These are phyloP conservation scores for Trifolium repens DNA, from an alignment of 306 rosid species.

Conservation along the genomic window DNA sequence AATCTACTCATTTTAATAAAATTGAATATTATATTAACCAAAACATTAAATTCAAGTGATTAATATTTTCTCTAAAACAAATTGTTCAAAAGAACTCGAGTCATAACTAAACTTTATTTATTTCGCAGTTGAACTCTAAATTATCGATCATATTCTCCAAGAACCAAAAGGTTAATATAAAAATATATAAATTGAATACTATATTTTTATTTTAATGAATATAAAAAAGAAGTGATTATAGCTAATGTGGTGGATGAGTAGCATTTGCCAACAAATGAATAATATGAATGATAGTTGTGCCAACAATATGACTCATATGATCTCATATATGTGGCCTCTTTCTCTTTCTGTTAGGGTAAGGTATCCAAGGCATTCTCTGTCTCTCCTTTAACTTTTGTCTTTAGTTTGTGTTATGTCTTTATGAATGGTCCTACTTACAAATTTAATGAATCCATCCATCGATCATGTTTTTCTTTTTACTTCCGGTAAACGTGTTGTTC, in stretches of 20 bases:
- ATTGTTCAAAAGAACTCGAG: too few relatives aligned
- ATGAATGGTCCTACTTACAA: slow-evolving; percentile 31
- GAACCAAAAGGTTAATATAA: too few relatives aligned
- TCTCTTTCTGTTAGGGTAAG: slow-evolving; percentile 24
- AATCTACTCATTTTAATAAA: too few relatives aligned
- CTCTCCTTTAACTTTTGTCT: slow-evolving; percentile 23
- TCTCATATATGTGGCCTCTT: slow-evolving; percentile 12
- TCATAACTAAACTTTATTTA: too few relatives aligned
- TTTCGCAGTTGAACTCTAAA: too few relatives aligned
- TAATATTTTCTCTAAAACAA: too few relatives aligned
- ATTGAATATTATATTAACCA: too few relatives aligned
- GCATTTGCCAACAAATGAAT: background rate
- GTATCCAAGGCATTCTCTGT: slow-evolving; percentile 48
- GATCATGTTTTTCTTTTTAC: background rate
- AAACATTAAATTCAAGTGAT: too few relatives aligned
- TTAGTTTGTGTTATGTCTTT: slow-evolving; percentile 25
- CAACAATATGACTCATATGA: background rate
- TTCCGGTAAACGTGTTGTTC: slow-evolving; percentile 8
- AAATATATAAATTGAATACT: too few relatives aligned
- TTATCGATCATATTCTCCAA: too few relatives aligned
- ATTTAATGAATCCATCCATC: slow-evolving; percentile 3
- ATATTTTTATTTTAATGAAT: too few relatives aligned
- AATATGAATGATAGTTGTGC: background rate
- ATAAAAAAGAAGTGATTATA: too few relatives aligned
- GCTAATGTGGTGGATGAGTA: background rate